Base-by-base conservation (phyloP, 148 eudicot species). In the Nyssa sinensis region DNA sequence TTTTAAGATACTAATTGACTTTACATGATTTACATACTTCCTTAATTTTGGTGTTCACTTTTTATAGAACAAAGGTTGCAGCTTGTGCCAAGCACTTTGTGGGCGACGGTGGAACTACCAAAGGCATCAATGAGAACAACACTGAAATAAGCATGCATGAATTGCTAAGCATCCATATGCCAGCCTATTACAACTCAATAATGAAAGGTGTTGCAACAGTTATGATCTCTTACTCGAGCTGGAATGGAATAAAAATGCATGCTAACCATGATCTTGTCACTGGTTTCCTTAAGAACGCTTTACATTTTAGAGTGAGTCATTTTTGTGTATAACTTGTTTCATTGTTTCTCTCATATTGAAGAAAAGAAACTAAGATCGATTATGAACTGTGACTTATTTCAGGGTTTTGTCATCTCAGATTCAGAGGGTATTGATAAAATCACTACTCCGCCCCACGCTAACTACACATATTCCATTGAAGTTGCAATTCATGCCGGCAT, bases 361-460 rank as follows among this genome's bases (percentile, higher is more conserved):
- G 14, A 49, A 49, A 1, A 7, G 5, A n/a, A 55, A 2, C 59
- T 21, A 55, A 55, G 25, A 7, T 37, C 44, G 9, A 37, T 4
- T 55, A 53, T 53, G 59, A 55, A 55, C 59, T 5, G 24, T 55
- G 59, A 76, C 49, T 17, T 63, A 32, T 63, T 69, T 57, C 89
- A 93, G 96, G 98, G 98, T 47, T 93, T 93, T 80, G 96, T 93
- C 59, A 93, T 90, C 80, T 86, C 98, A 28, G 98, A 93, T 77
- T 86, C 86, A 86, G 75, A 77, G 59, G 98, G 98, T 0, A 69
- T 93, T 28, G 93, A 91, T 80, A 84, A 77, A 81, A 81, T 90
- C 21, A 93, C 98, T 12, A 64, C 89, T 47, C 96, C 96, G 39
- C 72, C 84, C 21, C 88, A 87, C 73, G 88, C 89, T 17, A 91